Base-by-base conservation (phyloP, 768 basidiomycete species). In the Pulveroboletus sp. region DNA sequence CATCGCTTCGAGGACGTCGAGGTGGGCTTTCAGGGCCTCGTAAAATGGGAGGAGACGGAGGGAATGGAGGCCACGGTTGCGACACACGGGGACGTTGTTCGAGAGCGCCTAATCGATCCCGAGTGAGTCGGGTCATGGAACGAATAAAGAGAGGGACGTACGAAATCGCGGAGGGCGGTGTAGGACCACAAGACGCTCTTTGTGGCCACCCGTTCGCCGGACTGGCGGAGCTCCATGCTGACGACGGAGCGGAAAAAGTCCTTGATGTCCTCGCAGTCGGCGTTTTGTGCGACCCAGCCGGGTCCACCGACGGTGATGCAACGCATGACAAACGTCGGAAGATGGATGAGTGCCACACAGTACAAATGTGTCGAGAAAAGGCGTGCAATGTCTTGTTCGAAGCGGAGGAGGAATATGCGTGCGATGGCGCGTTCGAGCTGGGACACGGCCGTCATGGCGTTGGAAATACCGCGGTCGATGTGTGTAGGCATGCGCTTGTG, bases 181-280 rank as follows among this genome's bases (percentile, higher is more conserved):
- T 88, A 88, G 1, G 83, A 84, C 86, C 86, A 88, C 46, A 88
- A 67, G 17, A 87, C 83, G 57, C 83, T 85, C 74, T 87, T 88
- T 8, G 86, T 87, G 8, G 87, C 87, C 17, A 87, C 84, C 25
- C 86, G 75, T 56, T 88, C 86, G 16, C 86, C 87, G 0, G 84
- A 82, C 64, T 89, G 84, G 24, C 87, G 76, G 66, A 89, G 75
- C 61, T 89, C 86, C 85, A 89, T 87, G 51, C 76, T 76, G 52
- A 89, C 79, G 40, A 76, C 78, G 1, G 80, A 74, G 16, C 86
- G 74, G 65, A 87, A 81, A 62, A 85, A 87, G 58, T 88, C 85
- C 51, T 85, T 87, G 61, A 89, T 74, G 48, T 84, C 85, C 48
- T 87, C 86, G 42, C 66, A 74, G 50, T 83, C 80, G 8, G 84